These are phyloP conservation scores for Pyricularia pennisetigena DNA, from an alignment of 2,329 filamentous ascomycete genomes.

Conservation along the genomic window DNA sequence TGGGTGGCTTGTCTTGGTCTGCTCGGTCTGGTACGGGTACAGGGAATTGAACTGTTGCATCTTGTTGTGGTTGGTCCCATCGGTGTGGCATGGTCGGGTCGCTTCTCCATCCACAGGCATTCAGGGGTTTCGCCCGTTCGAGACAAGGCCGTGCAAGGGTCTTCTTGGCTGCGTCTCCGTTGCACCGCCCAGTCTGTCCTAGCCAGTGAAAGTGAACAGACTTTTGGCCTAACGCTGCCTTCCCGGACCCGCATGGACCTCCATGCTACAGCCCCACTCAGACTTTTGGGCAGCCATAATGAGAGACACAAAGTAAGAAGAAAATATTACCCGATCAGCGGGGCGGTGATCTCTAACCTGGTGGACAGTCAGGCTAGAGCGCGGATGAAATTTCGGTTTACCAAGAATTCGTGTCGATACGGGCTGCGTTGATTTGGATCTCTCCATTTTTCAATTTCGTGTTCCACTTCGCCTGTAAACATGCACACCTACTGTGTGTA, in stretches of 20 bases:
- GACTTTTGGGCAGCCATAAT: neutral
- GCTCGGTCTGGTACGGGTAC: neutral
- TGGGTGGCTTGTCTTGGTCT: neutral
- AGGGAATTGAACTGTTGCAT: neutral
- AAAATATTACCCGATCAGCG: neutral
- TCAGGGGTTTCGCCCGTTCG: neutral
- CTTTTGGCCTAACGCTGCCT: neutral
- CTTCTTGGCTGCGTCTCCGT: neutral
- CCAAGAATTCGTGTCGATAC: neutral
- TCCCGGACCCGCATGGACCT: neutral
- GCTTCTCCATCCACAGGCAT: neutral
- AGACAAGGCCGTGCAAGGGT: neutral
- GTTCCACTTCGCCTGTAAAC: neutral
- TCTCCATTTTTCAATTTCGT: neutral
- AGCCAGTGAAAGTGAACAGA: too few relatives aligned
- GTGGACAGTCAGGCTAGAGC: neutral
- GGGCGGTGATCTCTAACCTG: neutral
- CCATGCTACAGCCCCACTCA: neutral
- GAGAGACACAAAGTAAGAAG: neutral
- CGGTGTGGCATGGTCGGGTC: neutral
- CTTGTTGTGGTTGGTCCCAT: neutral
- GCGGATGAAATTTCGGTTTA: neutral
- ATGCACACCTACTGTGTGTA: neutral
- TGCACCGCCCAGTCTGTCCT: neutral
- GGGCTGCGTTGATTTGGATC: neutral